Conservation (phyloP, 169 alveolate genomes). For the Cryptosporidium andersoni region DNA sequence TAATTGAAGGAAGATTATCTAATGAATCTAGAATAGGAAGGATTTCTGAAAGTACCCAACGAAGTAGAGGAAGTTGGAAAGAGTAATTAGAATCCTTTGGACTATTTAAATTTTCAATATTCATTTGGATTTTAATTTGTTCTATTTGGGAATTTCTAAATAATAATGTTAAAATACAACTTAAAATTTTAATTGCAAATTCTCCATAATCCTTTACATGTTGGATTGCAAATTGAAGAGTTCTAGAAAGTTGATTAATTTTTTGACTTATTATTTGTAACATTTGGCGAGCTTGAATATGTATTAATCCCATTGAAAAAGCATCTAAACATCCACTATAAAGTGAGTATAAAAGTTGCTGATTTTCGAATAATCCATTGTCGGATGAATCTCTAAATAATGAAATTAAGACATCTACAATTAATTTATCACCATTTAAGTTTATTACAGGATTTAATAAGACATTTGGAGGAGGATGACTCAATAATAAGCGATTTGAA, state of each 20-base stretch:
- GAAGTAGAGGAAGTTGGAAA: constrained; percentile 31
- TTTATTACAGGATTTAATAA: constrained; percentile 18
- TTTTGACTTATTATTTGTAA: constrained; percentile 24
- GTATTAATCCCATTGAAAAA: constrained; percentile 46
- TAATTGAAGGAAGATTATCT: constrained; percentile 16
- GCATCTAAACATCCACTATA: constrained; percentile 44
- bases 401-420: constrained; percentile 28
- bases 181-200: constrained; percentile 24
- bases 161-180: constrained; percentile 22
- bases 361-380: constrained; percentile 38
- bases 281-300: constrained; percentile 25
- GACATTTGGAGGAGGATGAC: constrained; percentile 64
- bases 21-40: constrained; percentile 24
- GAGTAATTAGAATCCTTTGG: not conserved
- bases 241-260: constrained; percentile 4
- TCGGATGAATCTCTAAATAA: constrained; percentile 51
- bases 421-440: constrained; percentile 13
- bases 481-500: constrained; percentile 32
- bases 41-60: constrained; percentile 41
- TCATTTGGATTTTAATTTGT: not conserved
- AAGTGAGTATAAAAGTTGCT: constrained; percentile 16
- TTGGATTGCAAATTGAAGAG: constrained; percentile 25
- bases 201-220: constrained; percentile 23
- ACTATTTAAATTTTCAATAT: not conserved
- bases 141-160: constrained; percentile 17